These are phyloP conservation scores for Entomortierella chlamydospora DNA, from an alignment of 192 early-diverging fungal species.

Conservation along the genomic window DNA sequence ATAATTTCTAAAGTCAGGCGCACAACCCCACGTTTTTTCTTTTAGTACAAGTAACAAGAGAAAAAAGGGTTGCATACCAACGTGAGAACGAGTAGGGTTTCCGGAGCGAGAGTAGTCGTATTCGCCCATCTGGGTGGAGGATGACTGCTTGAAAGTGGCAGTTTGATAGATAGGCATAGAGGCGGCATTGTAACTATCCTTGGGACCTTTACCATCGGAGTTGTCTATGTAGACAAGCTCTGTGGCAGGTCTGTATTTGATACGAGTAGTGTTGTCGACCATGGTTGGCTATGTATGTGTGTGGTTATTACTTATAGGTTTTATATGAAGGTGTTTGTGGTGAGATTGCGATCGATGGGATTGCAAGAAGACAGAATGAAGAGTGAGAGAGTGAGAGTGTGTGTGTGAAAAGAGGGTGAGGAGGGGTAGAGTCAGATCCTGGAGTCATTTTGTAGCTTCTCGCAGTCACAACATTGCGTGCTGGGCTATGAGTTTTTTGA, in stretches of 20 bases:
- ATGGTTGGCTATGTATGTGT: slow-evolving; percentile 7
- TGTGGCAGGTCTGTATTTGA: slow-evolving; percentile 77
- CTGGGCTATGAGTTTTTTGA: not conserved
- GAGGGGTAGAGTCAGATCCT: no score
- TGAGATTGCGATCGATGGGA: no score
- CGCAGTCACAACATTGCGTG: not conserved
- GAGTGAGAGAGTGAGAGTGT: not conserved
- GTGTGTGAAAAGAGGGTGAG: not conserved
- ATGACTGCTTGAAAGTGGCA: slow-evolving; percentile 95
- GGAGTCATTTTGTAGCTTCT: not conserved
- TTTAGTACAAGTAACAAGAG: not conserved
- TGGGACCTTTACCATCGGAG: slow-evolving; percentile 64
- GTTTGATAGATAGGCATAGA: slow-evolving; percentile 98
- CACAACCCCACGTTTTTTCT: not conserved
- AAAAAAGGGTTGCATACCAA: slow-evolving; percentile 61
- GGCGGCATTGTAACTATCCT: slow-evolving; percentile 90
- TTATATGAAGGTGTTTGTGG: no score
- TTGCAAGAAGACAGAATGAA: not conserved
- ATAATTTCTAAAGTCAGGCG: not conserved
- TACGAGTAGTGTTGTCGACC: slow-evolving; percentile 44
- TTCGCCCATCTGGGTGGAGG: slow-evolving; percentile 84
- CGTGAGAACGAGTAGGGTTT: slow-evolving; percentile 95
- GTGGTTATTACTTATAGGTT: no score
- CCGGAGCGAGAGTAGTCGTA: slow-evolving; percentile 98
- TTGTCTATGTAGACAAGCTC: slow-evolving; percentile 82